phyloP scores from a whole-genome alignment of 108 stramenopile genomes.

The Chaetoceros muelleri region DNA sequence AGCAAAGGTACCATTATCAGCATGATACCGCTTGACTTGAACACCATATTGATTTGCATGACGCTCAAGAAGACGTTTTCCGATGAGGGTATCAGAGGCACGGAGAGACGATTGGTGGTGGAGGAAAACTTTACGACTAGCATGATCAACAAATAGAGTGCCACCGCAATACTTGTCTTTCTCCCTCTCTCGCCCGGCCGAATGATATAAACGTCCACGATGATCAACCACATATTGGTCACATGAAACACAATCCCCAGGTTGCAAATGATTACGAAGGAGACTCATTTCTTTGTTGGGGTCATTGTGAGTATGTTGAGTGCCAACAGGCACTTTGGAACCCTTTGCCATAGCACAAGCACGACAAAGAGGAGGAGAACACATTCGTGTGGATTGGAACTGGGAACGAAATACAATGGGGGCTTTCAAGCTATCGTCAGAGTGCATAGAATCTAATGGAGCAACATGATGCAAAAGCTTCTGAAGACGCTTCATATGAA shows the following conservation, averaged over 20 bases:
- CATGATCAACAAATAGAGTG: no score
- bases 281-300: neutral
- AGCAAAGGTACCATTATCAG: slow-evolving; percentile 43
- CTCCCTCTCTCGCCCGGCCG: slow-evolving; percentile 12
- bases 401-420: no score
- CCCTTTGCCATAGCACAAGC: no score
- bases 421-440: no score
- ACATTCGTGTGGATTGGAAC: no score
- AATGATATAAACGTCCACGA: slow-evolving; percentile 16
- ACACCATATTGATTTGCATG: slow-evolving; percentile 4
- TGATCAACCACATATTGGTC: slow-evolving; percentile 23
- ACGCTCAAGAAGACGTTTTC: slow-evolving; percentile 28
- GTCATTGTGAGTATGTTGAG: no score
- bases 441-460: no score
- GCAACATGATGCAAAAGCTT: no score
- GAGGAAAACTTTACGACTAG: slow-evolving; percentile 20
- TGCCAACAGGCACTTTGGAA: no score
- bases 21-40: slow-evolving; percentile 27
- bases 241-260: slow-evolving; percentile 24
- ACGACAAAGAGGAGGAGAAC: no score
- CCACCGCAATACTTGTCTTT: slow-evolving; percentile 14
- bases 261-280: neutral
- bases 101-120: slow-evolving; percentile 15
- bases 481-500: no score
- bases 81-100: slow-evolving; percentile 20